Percentiles rank a stretch among this genome's conserved stretches.
phyloP scores from a whole-genome alignment of 2,329 filamentous ascomycete genomes.

The Fusarium subglutinans region DNA sequence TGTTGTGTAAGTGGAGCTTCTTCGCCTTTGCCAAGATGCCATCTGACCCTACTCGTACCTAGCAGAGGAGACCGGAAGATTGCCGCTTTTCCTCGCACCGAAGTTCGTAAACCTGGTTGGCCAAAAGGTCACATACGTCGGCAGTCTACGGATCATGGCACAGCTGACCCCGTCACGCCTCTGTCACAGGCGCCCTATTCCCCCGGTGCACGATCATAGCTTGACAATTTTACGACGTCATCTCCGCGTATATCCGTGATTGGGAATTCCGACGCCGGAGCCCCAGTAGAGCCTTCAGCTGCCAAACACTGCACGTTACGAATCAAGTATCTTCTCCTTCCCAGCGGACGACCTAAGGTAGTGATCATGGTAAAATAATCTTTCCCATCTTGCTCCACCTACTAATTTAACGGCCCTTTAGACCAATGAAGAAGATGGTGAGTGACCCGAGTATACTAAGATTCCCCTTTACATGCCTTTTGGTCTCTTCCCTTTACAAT shows the following conservation, averaged over 20 bases:
- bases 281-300: neutral
- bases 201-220: neutral
- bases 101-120: neutral
- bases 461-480: no score
- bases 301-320: neutral
- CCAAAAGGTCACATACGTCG: neutral
- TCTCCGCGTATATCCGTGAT: neutral
- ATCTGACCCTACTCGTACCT: neutral
- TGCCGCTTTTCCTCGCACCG: neutral
- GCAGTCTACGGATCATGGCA: neutral
- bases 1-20: neutral
- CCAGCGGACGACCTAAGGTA: no score
- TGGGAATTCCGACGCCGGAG: neutral
- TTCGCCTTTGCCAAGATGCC: no score
- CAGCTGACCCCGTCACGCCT: neutral
- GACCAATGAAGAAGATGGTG: neutral
- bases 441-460: neutral
- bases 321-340: neutral
- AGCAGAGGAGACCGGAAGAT: neutral
- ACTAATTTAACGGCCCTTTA: neutral
- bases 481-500: no score
- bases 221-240: neutral
- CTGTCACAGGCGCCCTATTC: neutral
- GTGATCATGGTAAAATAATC: neutral
- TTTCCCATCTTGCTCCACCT: neutral